These are phyloP conservation scores for Vanrija sp. DNA, from an alignment of 1,284 basidiomycete genomes.

Conservation along the genomic window DNA sequence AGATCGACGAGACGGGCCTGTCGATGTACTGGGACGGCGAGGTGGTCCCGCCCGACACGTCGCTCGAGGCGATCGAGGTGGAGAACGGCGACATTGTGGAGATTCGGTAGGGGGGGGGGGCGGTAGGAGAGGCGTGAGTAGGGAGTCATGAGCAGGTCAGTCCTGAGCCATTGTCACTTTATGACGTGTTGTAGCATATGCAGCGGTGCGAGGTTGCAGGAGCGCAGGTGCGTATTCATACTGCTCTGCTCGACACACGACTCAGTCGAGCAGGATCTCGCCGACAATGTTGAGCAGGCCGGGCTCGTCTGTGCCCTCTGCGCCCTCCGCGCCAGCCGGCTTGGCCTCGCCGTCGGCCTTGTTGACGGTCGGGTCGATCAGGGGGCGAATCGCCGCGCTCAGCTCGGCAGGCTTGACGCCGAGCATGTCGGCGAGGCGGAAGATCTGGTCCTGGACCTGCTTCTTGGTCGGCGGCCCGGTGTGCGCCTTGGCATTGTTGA, in stretches of 20 bases:
- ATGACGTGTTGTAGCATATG: not conserved
- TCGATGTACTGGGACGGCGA: constrained; percentile 28
- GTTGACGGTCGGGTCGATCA: constrained; percentile 45
- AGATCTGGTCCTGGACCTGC: constrained; percentile 44
- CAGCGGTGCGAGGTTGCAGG: not conserved
- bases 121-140: not conserved
- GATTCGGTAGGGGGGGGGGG: not conserved
- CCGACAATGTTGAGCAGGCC: constrained; percentile 40
- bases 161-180: not conserved
- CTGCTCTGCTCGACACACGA: not conserved
- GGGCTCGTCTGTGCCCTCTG: constrained; percentile 19
- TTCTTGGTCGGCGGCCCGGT: not conserved
- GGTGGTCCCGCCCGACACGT: constrained; percentile 9
- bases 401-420: constrained; percentile 47
- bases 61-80: constrained; percentile 25
- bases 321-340: constrained; percentile 28
- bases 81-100: constrained; percentile 34
- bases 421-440: constrained; percentile 39
- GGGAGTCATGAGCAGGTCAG: not conserved
- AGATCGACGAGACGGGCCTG: constrained; percentile 7
- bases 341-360: constrained; percentile 36
- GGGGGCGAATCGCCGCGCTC: constrained; percentile 41
- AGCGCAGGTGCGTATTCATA: too few relatives aligned
- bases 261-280: constrained; percentile 45
- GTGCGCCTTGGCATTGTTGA: not conserved